Percentiles rank a stretch among this genome's conserved stretches.
Evolutionary conservation across 495 filamentous ascomycete genomes (phyloP).

Genomic region (Penicillium robsamsonii): DNA sequence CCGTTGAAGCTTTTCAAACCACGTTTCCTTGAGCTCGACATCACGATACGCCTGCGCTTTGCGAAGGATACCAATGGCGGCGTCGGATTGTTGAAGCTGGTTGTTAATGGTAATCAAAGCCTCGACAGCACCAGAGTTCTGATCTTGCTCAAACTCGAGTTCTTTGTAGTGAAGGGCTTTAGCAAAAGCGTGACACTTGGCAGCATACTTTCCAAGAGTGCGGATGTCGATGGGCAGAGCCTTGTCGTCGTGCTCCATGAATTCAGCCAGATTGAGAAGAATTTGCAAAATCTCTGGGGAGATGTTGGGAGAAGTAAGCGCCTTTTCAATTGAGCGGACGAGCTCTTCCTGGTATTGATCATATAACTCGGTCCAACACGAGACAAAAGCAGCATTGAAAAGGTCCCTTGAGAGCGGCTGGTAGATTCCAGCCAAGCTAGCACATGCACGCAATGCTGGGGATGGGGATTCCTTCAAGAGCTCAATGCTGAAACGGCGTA

Average conservation of each 20-base stretch:
- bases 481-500: conserved; percentile 91
- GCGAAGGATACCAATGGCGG: conserved; percentile 92
- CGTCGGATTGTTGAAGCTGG: conserved; percentile 94
- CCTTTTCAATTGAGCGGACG: conserved; percentile 91
- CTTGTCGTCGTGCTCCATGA: conserved; percentile 99
- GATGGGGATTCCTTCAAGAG: conserved; percentile 94
- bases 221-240: conserved; percentile 96
- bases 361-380: conserved; percentile 97
- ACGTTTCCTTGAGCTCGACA: conserved; percentile 91
- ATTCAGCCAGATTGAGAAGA: conserved; percentile 93
- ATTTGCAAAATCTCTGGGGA: conserved; percentile 94
- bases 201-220: conserved; percentile 86
- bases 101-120: conserved; percentile 98
- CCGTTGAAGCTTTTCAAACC: conserved; percentile 96
- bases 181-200: conserved; percentile 93
- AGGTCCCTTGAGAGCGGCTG: conserved; percentile 87
- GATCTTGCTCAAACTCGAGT: conserved; percentile 95
- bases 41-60: conserved; percentile 94
- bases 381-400: conserved; percentile 98
- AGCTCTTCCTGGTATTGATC: conserved; percentile 94
- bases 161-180: conserved; percentile 99
- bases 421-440: conserved; percentile 84
- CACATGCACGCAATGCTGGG: conserved; percentile 89
- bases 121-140: conserved; percentile 92
- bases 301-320: conserved; percentile 86